Evolutionary conservation across 495 filamentous ascomycete species (phyloP).

Genomic region (Neurospora terricola): DNA sequence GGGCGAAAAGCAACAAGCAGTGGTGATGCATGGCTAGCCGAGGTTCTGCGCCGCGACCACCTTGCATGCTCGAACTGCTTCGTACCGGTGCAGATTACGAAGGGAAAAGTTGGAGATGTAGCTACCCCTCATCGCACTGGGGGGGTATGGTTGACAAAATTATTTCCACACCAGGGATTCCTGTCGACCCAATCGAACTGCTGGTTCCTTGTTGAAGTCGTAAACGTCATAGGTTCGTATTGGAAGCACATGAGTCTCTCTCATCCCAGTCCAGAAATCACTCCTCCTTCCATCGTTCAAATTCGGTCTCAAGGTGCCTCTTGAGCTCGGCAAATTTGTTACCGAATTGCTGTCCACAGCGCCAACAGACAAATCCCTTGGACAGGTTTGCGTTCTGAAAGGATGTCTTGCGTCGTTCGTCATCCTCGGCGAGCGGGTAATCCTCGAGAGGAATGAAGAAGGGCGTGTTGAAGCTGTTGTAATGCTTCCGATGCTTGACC

Average conservation of each 20-base stretch:
- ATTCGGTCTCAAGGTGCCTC: slow-evolving; percentile 71
- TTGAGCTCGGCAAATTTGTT: slow-evolving; percentile 65
- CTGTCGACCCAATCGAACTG: neutral
- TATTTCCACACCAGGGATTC: neutral
- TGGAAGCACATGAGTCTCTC: neutral
- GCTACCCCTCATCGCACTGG: neutral
- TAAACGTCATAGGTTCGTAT: neutral
- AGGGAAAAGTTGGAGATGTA: neutral
- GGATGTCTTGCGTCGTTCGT: slow-evolving; percentile 47
- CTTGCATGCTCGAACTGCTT: neutral
- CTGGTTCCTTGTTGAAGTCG: neutral
- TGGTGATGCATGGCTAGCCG: neutral
- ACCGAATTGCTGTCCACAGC: slow-evolving; percentile 66
- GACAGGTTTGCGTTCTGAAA: slow-evolving; percentile 42
- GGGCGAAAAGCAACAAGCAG: neutral
- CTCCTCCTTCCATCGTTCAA: slow-evolving; percentile 67
- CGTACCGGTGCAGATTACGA: neutral
- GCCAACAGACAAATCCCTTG: slow-evolving; percentile 68
- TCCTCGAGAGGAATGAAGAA: slow-evolving; percentile 78
- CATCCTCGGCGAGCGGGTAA: slow-evolving; percentile 60
- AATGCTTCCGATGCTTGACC: slow-evolving; percentile 78
- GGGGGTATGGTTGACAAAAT: neutral
- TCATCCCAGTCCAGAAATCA: slow-evolving; percentile 17
- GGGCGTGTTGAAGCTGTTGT: slow-evolving; percentile 80
- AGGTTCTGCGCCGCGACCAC: neutral